Percentiles rank a stretch among this genome's conserved stretches.
Evolutionary conservation across 345 rosid species (phyloP).

Genomic region (Rhodamnia rubescens): DNA sequence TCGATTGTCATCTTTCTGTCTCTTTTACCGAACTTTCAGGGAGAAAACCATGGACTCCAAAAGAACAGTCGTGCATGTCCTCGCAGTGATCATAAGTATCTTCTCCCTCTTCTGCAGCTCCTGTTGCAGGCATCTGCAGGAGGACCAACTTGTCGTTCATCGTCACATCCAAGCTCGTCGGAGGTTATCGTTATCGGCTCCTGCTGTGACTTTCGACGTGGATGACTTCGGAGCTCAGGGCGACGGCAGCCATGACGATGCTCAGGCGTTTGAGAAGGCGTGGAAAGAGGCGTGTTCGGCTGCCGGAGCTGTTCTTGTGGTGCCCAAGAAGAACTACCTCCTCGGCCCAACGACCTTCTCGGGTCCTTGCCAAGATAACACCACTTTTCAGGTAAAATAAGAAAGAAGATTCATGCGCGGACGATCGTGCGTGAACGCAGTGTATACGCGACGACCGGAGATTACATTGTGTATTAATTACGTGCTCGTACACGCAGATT

Average conservation of each 20-base stretch:
- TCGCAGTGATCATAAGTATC: background rate
- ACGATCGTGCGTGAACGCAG: background rate
- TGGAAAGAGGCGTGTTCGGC: slow-evolving; percentile 72
- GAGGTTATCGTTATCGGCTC: background rate
- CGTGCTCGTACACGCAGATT: slow-evolving; percentile 17
- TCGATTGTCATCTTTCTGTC: background rate
- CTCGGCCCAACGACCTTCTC: slow-evolving; percentile 36
- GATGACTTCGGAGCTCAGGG: slow-evolving; percentile 51
- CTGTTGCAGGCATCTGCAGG: background rate
- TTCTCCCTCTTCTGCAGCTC: background rate
- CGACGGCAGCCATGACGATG: slow-evolving; percentile 39
- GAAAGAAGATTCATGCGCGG: background rate
- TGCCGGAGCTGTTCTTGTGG: slow-evolving; percentile 26
- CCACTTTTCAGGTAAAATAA: slow-evolving; percentile 43
- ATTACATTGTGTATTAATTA: background rate
- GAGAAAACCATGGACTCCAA: background rate
- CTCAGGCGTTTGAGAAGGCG: slow-evolving; percentile 60
- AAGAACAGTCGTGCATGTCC: background rate
- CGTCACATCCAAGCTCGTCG: background rate
- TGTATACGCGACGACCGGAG: background rate
- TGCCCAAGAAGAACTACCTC: slow-evolving; percentile 40
- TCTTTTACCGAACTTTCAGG: background rate
- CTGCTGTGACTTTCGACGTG: slow-evolving; percentile 17
- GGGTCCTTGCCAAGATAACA: slow-evolving; percentile 64
- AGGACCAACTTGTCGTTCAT: background rate